Conservation (phyloP, 169 alveolate species). For the Plasmodium malariae region DNA sequence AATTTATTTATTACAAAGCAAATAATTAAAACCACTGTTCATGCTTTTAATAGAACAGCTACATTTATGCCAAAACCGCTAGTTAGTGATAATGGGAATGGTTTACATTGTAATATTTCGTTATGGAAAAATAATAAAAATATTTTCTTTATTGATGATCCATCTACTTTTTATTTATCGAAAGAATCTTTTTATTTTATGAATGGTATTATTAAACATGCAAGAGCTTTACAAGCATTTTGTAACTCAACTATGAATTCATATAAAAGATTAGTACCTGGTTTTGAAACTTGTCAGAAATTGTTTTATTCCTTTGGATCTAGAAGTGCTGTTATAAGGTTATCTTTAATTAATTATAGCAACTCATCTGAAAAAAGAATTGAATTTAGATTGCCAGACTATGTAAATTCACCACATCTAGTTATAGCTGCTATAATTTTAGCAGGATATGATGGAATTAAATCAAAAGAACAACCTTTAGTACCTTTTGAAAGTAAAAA, state of each 20-base stretch:
- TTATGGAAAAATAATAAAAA: conserved; percentile 86
- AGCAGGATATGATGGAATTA: conserved; percentile 90
- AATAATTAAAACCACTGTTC: conserved; percentile 82
- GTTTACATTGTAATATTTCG: conserved; percentile 87
- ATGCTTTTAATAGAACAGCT: conserved; percentile 82
- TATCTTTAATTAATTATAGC: conserved; percentile 78
- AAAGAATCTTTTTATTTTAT: conserved; percentile 82
- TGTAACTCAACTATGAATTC: conserved; percentile 87
- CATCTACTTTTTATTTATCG: conserved; percentile 81
- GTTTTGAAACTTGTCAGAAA: conserved; percentile 86
- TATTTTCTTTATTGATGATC: conserved; percentile 82
- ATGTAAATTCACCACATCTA: conserved; percentile 84
- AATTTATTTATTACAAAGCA: conserved; percentile 79
- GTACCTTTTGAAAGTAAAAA: conserved; percentile 61
- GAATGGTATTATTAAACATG: conserved; percentile 86
- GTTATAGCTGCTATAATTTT: conserved; percentile 86
- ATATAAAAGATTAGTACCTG: conserved; percentile 87
- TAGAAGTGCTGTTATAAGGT: conserved; percentile 88
- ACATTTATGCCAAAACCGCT: conserved; percentile 90
- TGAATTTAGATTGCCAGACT: conserved; percentile 88
- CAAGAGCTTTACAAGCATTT: conserved; percentile 86
- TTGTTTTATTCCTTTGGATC: conserved; percentile 86
- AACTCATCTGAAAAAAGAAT: conserved; percentile 81
- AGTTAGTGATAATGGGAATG: conserved; percentile 84
- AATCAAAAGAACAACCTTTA: conserved; percentile 65